Evolutionary conservation across 139 green algal species (phyloP).

Genomic region (Nannochloris sp.): DNA sequence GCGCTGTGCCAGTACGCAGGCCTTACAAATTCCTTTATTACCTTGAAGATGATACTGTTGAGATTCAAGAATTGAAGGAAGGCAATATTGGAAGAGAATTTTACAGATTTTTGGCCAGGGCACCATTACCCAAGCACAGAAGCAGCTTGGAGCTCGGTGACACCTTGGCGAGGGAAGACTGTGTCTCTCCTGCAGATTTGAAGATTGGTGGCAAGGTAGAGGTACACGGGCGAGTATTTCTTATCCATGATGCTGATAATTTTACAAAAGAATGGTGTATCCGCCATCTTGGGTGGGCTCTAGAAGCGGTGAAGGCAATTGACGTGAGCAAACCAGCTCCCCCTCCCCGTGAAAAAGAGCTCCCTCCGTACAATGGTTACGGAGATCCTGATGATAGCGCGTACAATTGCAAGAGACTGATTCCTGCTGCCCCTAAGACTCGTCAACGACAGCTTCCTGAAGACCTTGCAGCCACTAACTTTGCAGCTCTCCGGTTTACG

Average conservation of each 20-base stretch:
- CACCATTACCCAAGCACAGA: constrained; percentile 57
- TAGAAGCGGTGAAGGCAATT: constrained; percentile 51
- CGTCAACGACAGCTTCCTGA: not conserved
- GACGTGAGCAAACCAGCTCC: constrained; percentile 49
- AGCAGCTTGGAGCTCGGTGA: not conserved
- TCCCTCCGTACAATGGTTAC: constrained; percentile 78
- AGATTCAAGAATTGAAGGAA: constrained; percentile 81
- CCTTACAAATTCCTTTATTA: constrained; percentile 87
- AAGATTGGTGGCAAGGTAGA: constrained; percentile 57
- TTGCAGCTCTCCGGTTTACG: not conserved
- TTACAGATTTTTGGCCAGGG: constrained; percentile 74
- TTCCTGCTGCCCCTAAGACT: not conserved
- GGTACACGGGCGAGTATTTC: constrained; percentile 72
- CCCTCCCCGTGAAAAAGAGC: constrained; percentile 27
- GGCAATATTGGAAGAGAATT: constrained; percentile 71
- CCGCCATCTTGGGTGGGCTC: constrained; percentile 50
- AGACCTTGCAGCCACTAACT: too few species aligned
- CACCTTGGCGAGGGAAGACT: constrained; percentile 21
- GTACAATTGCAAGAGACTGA: constrained; percentile 79
- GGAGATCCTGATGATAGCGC: constrained; percentile 70
- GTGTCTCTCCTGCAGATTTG: constrained; percentile 70
- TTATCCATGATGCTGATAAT: constrained; percentile 76
- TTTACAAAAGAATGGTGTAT: constrained; percentile 78
- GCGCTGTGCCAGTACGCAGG: not conserved
- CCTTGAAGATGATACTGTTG: constrained; percentile 83